phyloP scores from a whole-genome alignment of 2,329 filamentous ascomycete genomes.

The Calonectria ilicicola region DNA sequence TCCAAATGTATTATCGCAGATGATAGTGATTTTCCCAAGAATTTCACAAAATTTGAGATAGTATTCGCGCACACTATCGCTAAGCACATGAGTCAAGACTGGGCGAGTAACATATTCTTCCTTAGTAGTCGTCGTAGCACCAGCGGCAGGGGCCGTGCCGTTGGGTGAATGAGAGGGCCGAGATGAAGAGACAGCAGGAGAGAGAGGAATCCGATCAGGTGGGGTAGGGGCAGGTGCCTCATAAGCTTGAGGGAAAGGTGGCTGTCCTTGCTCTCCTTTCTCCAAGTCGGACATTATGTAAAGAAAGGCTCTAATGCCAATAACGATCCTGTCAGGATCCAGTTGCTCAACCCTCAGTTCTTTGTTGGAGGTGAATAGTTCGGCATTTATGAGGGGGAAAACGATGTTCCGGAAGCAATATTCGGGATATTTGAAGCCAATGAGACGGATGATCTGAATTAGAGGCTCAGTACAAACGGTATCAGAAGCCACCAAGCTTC shows the following conservation, averaged over 20 bases:
- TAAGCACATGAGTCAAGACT: conserved; percentile 72
- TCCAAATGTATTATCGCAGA: conserved; percentile 97
- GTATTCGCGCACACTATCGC: conserved; percentile 83
- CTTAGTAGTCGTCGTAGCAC: conserved; percentile 44
- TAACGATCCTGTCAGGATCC: conserved; percentile 96
- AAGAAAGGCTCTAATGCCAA: conserved; percentile 93
- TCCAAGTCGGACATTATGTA: conserved; percentile 94
- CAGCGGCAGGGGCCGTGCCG: conserved; percentile 26
- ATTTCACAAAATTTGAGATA: conserved; percentile 95
- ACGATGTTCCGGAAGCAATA: conserved; percentile 93
- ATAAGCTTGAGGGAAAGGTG: conserved; percentile 85
- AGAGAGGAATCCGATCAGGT: conserved; percentile 64
- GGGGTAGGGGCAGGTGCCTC: conserved; percentile 48
- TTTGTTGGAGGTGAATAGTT: conserved; percentile 81
- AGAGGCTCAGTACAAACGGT: conserved; percentile 87
- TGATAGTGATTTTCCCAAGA: conserved; percentile 92
- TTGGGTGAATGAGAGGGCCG: conserved; percentile 42
- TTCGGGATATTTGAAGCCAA: conserved; percentile 93
- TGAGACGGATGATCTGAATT: conserved; percentile 93
- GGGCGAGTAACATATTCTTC: conserved; percentile 77
- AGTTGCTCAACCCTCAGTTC: conserved; percentile 91
- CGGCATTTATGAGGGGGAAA: conserved; percentile 95
- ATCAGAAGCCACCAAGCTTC: conserved; percentile 85
- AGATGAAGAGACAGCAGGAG: conserved; percentile 50
- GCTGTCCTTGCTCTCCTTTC: conserved; percentile 79